These are phyloP conservation scores for Parastagonospora nodorum DNA, from an alignment of 2,329 filamentous ascomycete genomes.

Conservation along the genomic window DNA sequence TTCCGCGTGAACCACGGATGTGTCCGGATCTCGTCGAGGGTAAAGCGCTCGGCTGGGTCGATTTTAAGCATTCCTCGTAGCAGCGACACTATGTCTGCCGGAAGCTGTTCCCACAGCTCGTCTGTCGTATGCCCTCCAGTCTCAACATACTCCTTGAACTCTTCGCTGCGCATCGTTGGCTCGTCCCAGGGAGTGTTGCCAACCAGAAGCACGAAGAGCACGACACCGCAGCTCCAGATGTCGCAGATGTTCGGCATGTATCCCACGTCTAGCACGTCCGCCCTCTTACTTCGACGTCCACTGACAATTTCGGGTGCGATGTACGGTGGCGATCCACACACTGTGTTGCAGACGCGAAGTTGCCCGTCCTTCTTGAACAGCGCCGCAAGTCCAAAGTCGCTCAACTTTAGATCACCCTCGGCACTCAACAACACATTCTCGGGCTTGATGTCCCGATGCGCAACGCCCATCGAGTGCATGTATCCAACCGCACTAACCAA, in stretches of 20 bases:
- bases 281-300: conserved; percentile 55
- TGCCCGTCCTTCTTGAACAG: conserved; percentile 89
- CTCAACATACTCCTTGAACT: conserved; percentile 85
- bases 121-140: conserved; percentile 82
- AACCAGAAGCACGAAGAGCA: conserved; percentile 93
- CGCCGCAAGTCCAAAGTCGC: conserved; percentile 94
- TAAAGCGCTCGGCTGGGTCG: conserved; percentile 75
- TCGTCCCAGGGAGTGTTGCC: conserved; percentile 99
- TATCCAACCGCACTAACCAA: conserved; percentile 88
- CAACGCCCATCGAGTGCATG: conserved; percentile 95
- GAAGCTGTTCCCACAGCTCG: conserved; percentile 81
- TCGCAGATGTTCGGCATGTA: conserved; percentile 84
- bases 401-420: conserved; percentile 87
- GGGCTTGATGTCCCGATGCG: conserved; percentile 76
- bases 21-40: conserved; percentile 81
- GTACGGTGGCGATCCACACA: conserved; percentile 95
- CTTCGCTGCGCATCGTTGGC: conserved; percentile 82
- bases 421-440: conserved; percentile 92
- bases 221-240: conserved; percentile 96
- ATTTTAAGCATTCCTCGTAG: conserved; percentile 92
- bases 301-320: conserved; percentile 89
- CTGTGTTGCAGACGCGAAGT: conserved; percentile 80
- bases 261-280: conserved; percentile 57
- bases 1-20: conserved; percentile 93
- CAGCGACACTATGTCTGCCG: conserved; percentile 74